phyloP scores from a whole-genome alignment of 805 yeast genomes.

The Myxozyma mucilagina region DNA sequence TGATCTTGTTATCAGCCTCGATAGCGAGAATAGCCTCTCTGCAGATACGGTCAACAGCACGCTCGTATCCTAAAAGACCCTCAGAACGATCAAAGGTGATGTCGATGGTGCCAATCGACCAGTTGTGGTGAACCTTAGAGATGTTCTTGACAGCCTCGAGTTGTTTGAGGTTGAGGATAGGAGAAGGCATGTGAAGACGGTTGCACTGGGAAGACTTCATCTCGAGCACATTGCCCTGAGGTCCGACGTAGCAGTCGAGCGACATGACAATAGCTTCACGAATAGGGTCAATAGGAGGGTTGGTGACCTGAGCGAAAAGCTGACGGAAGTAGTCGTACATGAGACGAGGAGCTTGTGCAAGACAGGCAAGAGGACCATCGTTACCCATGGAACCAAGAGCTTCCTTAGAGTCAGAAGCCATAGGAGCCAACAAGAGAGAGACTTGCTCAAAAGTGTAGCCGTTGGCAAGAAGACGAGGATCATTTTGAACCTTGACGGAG shows the following conservation, averaged over 20 bases:
- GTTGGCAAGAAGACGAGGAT: constrained; percentile 79
- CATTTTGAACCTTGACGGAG: constrained; percentile 60
- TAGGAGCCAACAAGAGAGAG: constrained; percentile 79
- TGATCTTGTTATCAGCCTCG: constrained; percentile 67
- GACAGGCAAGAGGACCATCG: constrained; percentile 92
- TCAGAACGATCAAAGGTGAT: constrained; percentile 82
- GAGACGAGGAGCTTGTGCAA: constrained; percentile 87
- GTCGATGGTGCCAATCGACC: constrained; percentile 82
- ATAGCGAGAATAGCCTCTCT: constrained; percentile 84
- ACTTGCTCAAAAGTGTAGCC: constrained; percentile 96
- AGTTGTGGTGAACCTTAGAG: constrained; percentile 73
- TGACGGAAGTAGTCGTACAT: constrained; percentile 93
- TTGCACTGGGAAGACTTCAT: constrained; percentile 92
- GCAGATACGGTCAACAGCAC: constrained; percentile 83
- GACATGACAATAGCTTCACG: constrained; percentile 97
- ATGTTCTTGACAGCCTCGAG: constrained; percentile 73
- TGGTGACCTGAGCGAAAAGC: constrained; percentile 96
- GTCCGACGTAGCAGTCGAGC: constrained; percentile 93
- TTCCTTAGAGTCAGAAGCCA: constrained; percentile 91
- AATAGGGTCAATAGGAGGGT: constrained; percentile 98
- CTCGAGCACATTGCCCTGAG: constrained; percentile 95
- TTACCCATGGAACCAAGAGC: constrained; percentile 99
- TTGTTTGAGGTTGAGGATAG: constrained; percentile 73
- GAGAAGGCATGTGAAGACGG: constrained; percentile 78
- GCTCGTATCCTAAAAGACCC: constrained; percentile 82